Conservation (phyloP, 75 land plant genomes). For the Larix kaempferi region DNA sequence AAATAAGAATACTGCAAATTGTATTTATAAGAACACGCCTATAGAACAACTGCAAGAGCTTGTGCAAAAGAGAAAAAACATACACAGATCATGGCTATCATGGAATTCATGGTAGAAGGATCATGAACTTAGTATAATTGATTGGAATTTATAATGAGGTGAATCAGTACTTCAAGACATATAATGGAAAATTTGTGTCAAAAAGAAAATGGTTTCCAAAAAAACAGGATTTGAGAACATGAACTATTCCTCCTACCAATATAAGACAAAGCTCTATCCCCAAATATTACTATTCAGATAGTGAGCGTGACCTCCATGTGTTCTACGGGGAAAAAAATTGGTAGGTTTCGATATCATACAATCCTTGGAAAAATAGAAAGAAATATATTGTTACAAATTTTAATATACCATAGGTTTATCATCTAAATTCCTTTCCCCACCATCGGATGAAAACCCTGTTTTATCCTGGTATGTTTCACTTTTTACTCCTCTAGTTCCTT, state of each 20-base stretch:
- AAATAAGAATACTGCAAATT: conserved; percentile 8
- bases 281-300: background rate
- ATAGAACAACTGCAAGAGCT: background rate
- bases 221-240: background rate
- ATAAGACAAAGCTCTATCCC: background rate
- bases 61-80: conserved; percentile 2
- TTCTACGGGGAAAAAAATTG: background rate
- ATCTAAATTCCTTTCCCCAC: conserved; percentile 4
- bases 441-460: conserved; percentile 5
- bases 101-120: conserved; percentile 7
- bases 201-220: conserved; percentile 6
- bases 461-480: background rate
- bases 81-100: conserved; percentile 2
- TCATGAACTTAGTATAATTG: conserved; percentile 1
- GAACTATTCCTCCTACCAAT: background rate
- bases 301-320: conserved; percentile 9
- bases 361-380: background rate
- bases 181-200: background rate
- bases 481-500: background rate
- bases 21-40: conserved; percentile 5
- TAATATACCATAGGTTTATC: conserved; percentile 6
- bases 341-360: background rate
- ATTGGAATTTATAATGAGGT: conserved; percentile 1
- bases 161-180: background rate
- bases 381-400: background rate